phyloP scores from a whole-genome alignment of 2,329 filamentous ascomycete species.

The Cercospora canescens region DNA sequence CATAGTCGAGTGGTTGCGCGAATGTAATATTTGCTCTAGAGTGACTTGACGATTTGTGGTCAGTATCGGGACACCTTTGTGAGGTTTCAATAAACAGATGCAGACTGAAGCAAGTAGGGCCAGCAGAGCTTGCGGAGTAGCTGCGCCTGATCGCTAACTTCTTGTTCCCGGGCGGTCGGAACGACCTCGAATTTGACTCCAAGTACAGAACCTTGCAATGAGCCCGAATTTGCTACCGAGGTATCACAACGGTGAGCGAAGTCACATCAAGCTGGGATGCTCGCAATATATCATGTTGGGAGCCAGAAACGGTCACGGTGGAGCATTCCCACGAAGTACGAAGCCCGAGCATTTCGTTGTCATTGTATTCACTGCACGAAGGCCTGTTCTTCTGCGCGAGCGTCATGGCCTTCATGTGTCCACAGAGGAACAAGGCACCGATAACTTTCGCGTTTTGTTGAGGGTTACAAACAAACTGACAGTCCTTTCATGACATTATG shows the following conservation, averaged over 20 bases:
- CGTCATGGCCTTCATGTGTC: background rate
- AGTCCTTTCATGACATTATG: background rate
- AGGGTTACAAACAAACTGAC: no score
- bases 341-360: background rate
- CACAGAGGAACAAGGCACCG: background rate
- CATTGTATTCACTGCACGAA: background rate
- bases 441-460: background rate
- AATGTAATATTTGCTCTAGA: conserved; percentile 40
- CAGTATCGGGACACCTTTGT: conserved; percentile 32
- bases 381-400: background rate
- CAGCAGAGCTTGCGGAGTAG: background rate
- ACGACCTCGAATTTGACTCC: no score
- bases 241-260: no score
- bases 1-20: conserved; percentile 36
- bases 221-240: no score
- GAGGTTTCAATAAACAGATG: conserved; percentile 40
- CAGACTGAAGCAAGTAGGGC: conserved; percentile 28
- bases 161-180: no score
- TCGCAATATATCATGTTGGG: background rate
- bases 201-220: no score
- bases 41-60: conserved; percentile 39
- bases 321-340: background rate
- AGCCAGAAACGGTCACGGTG: background rate
- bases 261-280: background rate
- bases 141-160: no score